phyloP scores from a whole-genome alignment of 148 eudicot genomes.

The Chenopodium formosanum region DNA sequence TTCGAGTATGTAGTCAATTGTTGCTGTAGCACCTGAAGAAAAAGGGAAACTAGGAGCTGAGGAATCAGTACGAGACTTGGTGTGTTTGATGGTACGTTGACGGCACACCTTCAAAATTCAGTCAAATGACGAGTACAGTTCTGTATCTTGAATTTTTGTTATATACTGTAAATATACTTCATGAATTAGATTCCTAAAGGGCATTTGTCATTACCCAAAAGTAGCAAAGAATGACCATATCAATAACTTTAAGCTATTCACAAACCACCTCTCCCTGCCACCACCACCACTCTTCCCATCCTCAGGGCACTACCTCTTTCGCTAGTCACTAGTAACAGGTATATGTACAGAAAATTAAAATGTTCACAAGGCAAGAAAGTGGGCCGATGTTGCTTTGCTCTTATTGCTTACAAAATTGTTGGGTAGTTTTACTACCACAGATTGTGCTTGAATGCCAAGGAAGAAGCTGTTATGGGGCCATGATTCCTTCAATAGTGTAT shows the following conservation, averaged over 20 bases:
- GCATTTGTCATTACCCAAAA: background rate
- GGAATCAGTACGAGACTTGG: background rate
- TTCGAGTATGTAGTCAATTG: background rate
- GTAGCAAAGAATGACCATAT: slow-evolving; percentile 8
- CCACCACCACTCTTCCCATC: background rate
- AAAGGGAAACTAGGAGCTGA: too few relatives aligned
- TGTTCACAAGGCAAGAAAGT: background rate
- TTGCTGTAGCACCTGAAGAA: too few relatives aligned
- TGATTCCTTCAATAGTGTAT: slow-evolving; percentile 82
- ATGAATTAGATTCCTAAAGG: background rate
- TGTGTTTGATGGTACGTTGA: background rate
- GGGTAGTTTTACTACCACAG: slow-evolving; percentile 18
- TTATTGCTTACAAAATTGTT: slow-evolving; percentile 31
- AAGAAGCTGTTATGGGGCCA: slow-evolving; percentile 59
- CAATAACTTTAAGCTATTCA: background rate
- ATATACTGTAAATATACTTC: background rate
- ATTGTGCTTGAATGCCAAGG: background rate
- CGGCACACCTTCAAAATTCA: too few relatives aligned
- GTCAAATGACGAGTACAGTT: too few relatives aligned
- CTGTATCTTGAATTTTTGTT: background rate
- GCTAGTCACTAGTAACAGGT: background rate
- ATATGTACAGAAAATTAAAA: slow-evolving; percentile 21
- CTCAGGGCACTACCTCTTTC: background rate
- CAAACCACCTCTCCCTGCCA: background rate
- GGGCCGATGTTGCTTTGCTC: slow-evolving; percentile 16